phyloP scores from a whole-genome alignment of 257 asterid species.

The Solanum microdontum region DNA sequence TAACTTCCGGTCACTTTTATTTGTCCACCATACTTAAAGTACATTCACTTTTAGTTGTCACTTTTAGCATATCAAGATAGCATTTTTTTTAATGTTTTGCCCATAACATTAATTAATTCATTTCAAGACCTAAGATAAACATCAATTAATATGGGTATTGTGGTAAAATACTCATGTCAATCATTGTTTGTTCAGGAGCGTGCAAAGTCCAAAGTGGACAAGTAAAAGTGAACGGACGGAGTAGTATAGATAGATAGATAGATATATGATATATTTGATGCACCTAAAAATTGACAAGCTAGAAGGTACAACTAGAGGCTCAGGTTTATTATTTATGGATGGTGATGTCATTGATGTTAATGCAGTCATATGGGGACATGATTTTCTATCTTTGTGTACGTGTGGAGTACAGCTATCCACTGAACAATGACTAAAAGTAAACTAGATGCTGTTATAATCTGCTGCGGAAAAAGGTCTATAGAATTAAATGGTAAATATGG shows the following conservation, averaged over 20 bases:
- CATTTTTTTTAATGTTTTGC: background rate
- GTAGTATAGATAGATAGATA: background rate
- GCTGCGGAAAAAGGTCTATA: background rate
- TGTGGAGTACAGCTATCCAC: background rate
- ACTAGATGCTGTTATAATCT: background rate
- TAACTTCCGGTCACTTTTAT: background rate
- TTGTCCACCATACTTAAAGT: background rate
- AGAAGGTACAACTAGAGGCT: background rate
- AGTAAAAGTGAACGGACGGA: background rate
- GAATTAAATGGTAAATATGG: background rate
- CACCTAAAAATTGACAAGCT: background rate
- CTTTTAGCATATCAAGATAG: background rate
- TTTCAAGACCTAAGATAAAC: background rate
- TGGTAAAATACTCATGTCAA: background rate
- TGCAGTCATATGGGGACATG: background rate
- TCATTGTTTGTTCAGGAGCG: background rate
- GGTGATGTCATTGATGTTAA: background rate
- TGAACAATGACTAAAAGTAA: background rate
- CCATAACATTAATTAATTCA: background rate
- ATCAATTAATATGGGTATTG: background rate
- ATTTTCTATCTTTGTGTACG: background rate
- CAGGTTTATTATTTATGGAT: background rate
- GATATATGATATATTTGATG: background rate
- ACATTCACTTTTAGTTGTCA: background rate
- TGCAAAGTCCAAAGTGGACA: background rate